phyloP scores from a whole-genome alignment of 176 grass and related monocot species.

The Aegilops bicornis region DNA sequence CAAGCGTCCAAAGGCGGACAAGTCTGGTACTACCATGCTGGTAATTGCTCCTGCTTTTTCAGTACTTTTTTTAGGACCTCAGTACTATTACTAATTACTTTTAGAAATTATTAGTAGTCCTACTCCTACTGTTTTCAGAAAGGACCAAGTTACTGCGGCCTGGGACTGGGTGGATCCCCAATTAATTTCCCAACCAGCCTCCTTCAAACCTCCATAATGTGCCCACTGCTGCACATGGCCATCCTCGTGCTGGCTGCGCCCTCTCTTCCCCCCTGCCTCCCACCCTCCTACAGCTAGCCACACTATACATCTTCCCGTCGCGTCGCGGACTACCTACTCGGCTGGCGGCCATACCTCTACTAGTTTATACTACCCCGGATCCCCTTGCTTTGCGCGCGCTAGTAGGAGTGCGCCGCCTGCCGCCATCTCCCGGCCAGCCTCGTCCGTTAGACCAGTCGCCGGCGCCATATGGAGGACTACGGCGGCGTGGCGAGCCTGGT shows the following conservation, averaged over 20 bases:
- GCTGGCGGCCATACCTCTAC: neutral
- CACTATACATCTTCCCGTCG: neutral
- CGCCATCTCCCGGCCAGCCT: neutral
- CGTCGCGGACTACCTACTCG: neutral
- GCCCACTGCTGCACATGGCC: neutral
- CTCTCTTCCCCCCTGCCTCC: conserved; percentile 10
- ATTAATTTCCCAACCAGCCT: neutral
- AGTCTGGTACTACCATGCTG: too few species aligned
- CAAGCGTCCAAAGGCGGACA: neutral
- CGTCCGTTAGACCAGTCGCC: neutral
- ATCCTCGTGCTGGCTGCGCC: neutral
- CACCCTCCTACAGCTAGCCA: neutral
- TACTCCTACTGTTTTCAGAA: too few species aligned
- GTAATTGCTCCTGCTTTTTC: too few species aligned
- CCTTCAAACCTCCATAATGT: neutral
- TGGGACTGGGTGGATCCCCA: neutral
- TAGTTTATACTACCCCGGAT: neutral
- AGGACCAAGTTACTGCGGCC: neutral
- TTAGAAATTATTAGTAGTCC: too few species aligned
- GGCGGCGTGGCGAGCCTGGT: conserved; percentile 33
- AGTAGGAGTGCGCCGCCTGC: too few species aligned
- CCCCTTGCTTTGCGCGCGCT: neutral
- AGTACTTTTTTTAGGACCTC: too few species aligned
- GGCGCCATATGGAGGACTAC: conserved; percentile 16
- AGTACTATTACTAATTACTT: too few species aligned